Conservation (phyloP, 352 stramenopile genomes). For the Phytophthora melonis region DNA sequence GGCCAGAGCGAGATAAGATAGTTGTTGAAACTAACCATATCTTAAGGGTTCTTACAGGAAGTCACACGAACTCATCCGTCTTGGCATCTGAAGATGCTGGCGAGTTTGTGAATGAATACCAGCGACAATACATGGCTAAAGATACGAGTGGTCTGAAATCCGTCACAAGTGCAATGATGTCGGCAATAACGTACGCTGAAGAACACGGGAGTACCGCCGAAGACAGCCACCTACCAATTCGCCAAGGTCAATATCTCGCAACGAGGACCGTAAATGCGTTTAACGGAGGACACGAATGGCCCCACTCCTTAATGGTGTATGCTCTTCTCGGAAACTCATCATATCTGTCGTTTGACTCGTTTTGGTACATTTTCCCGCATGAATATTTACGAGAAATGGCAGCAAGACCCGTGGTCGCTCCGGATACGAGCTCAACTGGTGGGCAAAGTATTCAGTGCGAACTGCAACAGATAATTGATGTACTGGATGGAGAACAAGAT, state of each 20-base stretch:
- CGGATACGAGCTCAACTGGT: neutral
- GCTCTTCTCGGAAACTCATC: neutral
- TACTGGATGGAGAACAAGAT: neutral
- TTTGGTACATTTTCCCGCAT: neutral
- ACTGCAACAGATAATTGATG: neutral
- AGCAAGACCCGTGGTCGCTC: neutral
- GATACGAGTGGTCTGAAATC: neutral
- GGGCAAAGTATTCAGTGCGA: neutral
- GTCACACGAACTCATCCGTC: conserved; percentile 14
- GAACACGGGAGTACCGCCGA: neutral
- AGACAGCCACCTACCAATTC: neutral
- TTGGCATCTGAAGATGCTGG: conserved; percentile 9
- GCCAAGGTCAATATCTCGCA: conserved; percentile 5
- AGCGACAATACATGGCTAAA: conserved; percentile 12
- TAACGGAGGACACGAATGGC: neutral
- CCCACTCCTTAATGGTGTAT: neutral
- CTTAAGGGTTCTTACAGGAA: neutral
- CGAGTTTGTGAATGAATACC: conserved; percentile 14
- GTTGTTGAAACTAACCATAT: conserved; percentile 19
- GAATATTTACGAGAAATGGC: neutral
- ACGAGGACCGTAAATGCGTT: neutral
- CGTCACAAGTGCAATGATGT: neutral
- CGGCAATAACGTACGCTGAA: neutral
- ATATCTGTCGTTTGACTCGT: neutral
- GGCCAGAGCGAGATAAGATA: neutral